These are phyloP conservation scores for Theileria annulata DNA, from an alignment of 169 alveolate species.

Conservation along the genomic window DNA sequence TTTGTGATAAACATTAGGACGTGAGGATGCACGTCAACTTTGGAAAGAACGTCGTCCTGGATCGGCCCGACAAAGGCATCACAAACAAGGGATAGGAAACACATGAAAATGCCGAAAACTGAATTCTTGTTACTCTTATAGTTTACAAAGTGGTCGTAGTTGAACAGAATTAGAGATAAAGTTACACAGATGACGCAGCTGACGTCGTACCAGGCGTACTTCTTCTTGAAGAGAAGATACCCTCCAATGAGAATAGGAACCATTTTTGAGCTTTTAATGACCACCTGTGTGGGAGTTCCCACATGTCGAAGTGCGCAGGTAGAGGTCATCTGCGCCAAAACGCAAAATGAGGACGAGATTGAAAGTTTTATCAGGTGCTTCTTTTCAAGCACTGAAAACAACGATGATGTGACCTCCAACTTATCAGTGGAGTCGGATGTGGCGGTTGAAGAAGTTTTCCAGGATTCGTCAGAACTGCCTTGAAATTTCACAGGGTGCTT, in stretches of 20 bases:
- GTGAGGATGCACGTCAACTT: conserved; percentile 78
- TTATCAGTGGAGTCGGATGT: conserved; percentile 11
- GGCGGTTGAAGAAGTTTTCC: not conserved
- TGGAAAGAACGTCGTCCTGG: conserved; percentile 83
- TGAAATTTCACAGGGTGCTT: not conserved
- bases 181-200: conserved; percentile 83
- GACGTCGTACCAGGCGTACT: conserved; percentile 87
- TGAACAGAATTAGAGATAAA: conserved; percentile 79
- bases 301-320: conserved; percentile 83
- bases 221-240: conserved; percentile 78
- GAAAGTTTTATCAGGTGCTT: conserved; percentile 39
- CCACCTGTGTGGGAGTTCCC: conserved; percentile 88
- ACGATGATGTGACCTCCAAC: not conserved
- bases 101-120: conserved; percentile 77
- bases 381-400: conserved; percentile 7
- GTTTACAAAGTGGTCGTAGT: conserved; percentile 70
- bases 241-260: conserved; percentile 90
- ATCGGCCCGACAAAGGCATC: conserved; percentile 90
- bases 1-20: conserved; percentile 83
- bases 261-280: conserved; percentile 88
- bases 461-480: conserved; percentile 29
- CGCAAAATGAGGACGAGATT: conserved; percentile 78
- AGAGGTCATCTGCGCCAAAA: conserved; percentile 80
- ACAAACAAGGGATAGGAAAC: conserved; percentile 81
- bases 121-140: conserved; percentile 69